These are phyloP conservation scores for Mytilinidion resinicola DNA, from an alignment of 495 filamentous ascomycete species.

Conservation along the genomic window DNA sequence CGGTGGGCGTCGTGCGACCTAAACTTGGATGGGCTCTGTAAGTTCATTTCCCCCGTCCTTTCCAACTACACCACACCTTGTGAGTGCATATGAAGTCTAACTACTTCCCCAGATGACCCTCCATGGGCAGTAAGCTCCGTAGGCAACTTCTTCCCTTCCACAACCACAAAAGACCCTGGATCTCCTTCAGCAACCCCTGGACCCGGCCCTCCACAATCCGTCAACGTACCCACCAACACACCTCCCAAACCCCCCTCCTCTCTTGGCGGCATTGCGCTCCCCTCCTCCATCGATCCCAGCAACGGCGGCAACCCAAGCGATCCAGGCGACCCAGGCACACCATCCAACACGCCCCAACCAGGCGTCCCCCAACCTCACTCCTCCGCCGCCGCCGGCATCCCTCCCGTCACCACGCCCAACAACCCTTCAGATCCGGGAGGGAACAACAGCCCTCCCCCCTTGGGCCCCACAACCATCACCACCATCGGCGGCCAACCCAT, in stretches of 20 bases:
- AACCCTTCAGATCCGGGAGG: not conserved
- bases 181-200: not conserved
- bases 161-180: not conserved
- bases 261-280: not conserved
- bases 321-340: not conserved
- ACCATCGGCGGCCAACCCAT: constrained; percentile 10
- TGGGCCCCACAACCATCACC: constrained; percentile 9
- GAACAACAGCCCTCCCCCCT: not conserved
- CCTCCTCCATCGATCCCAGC: not conserved
- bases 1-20: constrained; percentile 14
- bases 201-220: not conserved
- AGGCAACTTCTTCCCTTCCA: constrained; percentile 5
- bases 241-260: not conserved
- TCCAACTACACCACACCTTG: no score
- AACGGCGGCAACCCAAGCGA: not conserved
- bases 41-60: no score
- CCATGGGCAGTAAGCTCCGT: constrained; percentile 9
- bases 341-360: not conserved
- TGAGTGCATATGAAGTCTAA: no score
- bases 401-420: not conserved
- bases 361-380: not conserved
- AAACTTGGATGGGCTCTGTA: constrained; percentile 5
- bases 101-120: constrained; percentile 2
- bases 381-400: not conserved
- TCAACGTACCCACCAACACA: not conserved